Evolutionary conservation across 2,329 filamentous ascomycete species (phyloP), one percentile per base, ranked within the genome.

Genomic region (Nigrospora sphaerica): DNA sequence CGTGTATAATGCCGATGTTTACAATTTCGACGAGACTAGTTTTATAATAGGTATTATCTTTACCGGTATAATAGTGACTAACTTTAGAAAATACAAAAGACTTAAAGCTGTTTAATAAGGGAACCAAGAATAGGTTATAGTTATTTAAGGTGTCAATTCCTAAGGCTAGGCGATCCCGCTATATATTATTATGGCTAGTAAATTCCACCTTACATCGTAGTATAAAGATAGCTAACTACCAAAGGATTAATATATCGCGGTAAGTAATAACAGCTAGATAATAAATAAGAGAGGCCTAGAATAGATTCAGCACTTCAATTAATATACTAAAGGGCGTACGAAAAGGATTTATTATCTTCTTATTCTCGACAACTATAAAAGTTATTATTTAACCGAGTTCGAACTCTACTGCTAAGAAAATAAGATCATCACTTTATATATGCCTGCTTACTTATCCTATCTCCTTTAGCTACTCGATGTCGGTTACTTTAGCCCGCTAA

Each of bases 361-460:
- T 5, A 58, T 71, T 47, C n/a, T 71, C 32, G 59, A 71, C 54
- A 53, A 63, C 42, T 52, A 70, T 56, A 47, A 58, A 46, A 67
- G 59, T 48, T 52, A 70, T 53, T 32, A 61, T 35, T 63, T 54
- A 9, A 45, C 53, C 17, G 49, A 64, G 47, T 69, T 71, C 47
- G 46, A 67, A 36, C 35, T 60, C 28, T 62, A 58, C 49, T 70
- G 52, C 49, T 57, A 57, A 43, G 45, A 59, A 16, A 48, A 67
- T 42, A 62, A 67, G 39, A 68, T 71, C 52, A 62, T 66, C 43
- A 58, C 57, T 41, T 54, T 67, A 51, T 69, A 46, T 47, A 64
- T 69, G 46, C 62, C 58, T 45, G 9, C 56, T 12, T 52, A 68
- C 51, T 63, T 54, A 28, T 70, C 61, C 46, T 54, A 70, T 55